phyloP scores from a whole-genome alignment of 2,329 filamentous ascomycete species.

The Claviceps sp. region DNA sequence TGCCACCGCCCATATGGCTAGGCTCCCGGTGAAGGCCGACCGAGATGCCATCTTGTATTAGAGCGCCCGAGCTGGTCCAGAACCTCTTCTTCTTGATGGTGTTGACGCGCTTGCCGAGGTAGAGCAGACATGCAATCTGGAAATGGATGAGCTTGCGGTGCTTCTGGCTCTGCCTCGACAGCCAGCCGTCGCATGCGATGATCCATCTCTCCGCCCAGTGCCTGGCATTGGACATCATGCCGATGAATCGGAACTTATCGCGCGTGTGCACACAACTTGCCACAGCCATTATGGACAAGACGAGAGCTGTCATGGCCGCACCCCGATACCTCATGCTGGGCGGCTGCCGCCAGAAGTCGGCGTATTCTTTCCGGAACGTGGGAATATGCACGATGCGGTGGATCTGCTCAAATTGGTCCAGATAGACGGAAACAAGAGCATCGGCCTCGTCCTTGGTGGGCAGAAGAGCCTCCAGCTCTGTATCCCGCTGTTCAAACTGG shows the following conservation, averaged over 20 bases:
- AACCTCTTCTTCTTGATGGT: conserved; percentile 52
- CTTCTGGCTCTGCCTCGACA: conserved; percentile 43
- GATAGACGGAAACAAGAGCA: conserved; percentile 34
- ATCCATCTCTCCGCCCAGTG: conserved; percentile 43
- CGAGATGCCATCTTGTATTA: conserved; percentile 44
- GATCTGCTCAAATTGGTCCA: conserved; percentile 42
- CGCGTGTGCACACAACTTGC: conserved; percentile 40
- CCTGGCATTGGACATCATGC: conserved; percentile 43
- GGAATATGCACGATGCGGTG: conserved; percentile 46
- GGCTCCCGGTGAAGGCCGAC: conserved; percentile 48
- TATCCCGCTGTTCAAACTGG: conserved; percentile 33
- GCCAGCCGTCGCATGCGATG: conserved; percentile 41
- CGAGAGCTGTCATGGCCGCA: conserved; percentile 41
- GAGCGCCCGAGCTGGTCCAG: conserved; percentile 42
- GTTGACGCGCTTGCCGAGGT: conserved; percentile 48
- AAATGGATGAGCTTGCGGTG: conserved; percentile 47
- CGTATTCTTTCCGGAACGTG: conserved; percentile 42
- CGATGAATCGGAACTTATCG: conserved; percentile 40
- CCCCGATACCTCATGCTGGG: conserved; percentile 26
- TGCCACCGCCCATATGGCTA: conserved; percentile 37
- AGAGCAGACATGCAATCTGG: conserved; percentile 45
- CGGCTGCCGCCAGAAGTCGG: conserved; percentile 35
- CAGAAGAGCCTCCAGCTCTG: conserved; percentile 35
- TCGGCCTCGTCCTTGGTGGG: conserved; percentile 34
- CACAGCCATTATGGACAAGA: conserved; percentile 48